Evolutionary conservation across 2,329 filamentous ascomycete genomes (phyloP).

Genomic region (Stagonosporopsis chrysanthemi): DNA sequence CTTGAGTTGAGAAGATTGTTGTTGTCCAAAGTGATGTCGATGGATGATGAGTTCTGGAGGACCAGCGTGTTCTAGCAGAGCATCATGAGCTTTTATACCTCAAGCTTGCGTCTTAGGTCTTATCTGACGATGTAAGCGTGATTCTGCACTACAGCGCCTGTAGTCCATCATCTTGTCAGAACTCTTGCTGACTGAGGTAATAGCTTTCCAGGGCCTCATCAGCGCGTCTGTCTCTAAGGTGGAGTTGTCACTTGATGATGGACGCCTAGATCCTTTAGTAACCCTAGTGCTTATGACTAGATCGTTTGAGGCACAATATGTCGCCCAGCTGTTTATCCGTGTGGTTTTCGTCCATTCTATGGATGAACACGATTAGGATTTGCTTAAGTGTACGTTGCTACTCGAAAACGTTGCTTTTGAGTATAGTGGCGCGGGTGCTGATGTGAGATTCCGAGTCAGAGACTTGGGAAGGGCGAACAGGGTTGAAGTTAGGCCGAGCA

Average conservation of each 20-base stretch:
- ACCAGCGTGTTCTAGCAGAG: not conserved
- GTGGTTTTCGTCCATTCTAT: not conserved
- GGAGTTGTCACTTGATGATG: not conserved
- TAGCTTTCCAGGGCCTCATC: not conserved
- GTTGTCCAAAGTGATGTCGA: not conserved
- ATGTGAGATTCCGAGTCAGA: constrained; percentile 2
- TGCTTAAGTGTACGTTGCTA: not conserved
- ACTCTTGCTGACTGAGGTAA: not conserved
- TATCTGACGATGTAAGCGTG: not conserved
- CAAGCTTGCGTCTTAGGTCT: not conserved
- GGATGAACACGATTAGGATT: too few relatives aligned
- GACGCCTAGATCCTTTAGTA: constrained; percentile 1
- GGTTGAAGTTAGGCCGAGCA: constrained; percentile 1
- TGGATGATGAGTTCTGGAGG: not conserved
- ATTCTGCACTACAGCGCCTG: not conserved
- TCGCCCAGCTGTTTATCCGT: not conserved
- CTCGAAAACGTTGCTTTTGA: not conserved
- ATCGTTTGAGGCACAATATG: not conserved
- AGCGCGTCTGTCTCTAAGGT: not conserved
- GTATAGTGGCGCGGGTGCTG: not conserved
- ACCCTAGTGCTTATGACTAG: constrained; percentile 9
- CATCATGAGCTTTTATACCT: constrained; percentile 2
- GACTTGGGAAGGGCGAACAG: not conserved
- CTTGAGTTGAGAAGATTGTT: too few relatives aligned
- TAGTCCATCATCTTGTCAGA: not conserved